These are phyloP conservation scores for Fusarium concolor DNA, from an alignment of 2,329 filamentous ascomycete species.

Conservation along the genomic window DNA sequence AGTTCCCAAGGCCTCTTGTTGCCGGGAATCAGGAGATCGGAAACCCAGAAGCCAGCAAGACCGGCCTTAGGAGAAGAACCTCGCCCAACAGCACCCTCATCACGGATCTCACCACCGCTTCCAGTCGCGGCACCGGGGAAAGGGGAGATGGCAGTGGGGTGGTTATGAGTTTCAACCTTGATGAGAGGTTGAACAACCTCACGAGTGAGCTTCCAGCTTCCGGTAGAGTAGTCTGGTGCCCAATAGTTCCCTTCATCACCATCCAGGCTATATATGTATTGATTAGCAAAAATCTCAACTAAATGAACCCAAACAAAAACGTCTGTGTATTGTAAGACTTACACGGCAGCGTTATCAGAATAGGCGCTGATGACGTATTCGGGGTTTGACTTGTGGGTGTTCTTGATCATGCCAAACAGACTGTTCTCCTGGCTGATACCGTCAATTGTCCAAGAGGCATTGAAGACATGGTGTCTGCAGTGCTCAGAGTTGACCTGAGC, in stretches of 20 bases:
- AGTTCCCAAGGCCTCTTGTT: slow-evolving; percentile 88
- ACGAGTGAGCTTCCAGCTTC: slow-evolving; percentile 87
- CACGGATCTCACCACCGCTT: slow-evolving; percentile 93
- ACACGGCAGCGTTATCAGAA: slow-evolving; percentile 96
- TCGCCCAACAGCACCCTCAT: slow-evolving; percentile 92
- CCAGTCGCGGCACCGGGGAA: slow-evolving; percentile 94
- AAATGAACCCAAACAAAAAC: not conserved
- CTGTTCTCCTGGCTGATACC: slow-evolving; percentile 81
- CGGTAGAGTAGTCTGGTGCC: slow-evolving; percentile 87
- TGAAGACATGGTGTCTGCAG: slow-evolving; percentile 89
- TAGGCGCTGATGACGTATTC: slow-evolving; percentile 93
- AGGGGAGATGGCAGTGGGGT: slow-evolving; percentile 94
- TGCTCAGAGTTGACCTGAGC: slow-evolving; percentile 99
- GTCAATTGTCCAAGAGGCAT: slow-evolving; percentile 95
- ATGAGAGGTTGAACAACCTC: slow-evolving; percentile 88
- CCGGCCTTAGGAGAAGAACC: slow-evolving; percentile 95
- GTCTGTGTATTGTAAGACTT: slow-evolving; percentile 33
- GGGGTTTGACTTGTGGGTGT: slow-evolving; percentile 87
- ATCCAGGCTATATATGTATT: slow-evolving; percentile 43
- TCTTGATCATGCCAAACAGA: slow-evolving; percentile 95
- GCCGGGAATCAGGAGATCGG: slow-evolving; percentile 89
- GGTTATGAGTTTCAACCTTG: slow-evolving; percentile 98
- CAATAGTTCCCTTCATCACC: slow-evolving; percentile 67
- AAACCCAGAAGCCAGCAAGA: slow-evolving; percentile 92
- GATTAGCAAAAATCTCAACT: slow-evolving; percentile 8